Percentiles rank a stretch among this genome's conserved stretches.
These are phyloP conservation scores for Fusarium sp. DNA, from an alignment of 2,329 filamentous ascomycete genomes.

Conservation along the genomic window DNA sequence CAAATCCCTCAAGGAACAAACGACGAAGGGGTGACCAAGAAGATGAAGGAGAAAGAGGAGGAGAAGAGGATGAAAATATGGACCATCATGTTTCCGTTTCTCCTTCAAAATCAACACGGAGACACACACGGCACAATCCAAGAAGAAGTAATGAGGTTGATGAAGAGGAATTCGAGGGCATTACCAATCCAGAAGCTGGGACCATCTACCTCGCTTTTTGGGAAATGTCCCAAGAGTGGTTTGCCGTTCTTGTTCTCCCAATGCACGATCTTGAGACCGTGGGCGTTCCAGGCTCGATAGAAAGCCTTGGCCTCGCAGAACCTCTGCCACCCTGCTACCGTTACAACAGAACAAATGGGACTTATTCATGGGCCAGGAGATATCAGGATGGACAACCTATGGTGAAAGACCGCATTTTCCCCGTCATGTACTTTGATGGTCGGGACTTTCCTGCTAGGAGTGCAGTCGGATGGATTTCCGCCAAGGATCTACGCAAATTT, in stretches of 20 bases:
- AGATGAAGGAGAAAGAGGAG: not conserved
- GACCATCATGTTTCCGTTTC: not conserved
- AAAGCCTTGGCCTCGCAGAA: not conserved
- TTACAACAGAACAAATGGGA: not conserved
- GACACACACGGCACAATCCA: not conserved
- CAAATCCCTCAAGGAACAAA: not conserved
- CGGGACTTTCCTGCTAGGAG: slow-evolving; percentile 35
- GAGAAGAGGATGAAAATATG: no score
- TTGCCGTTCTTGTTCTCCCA: slow-evolving; percentile 6
- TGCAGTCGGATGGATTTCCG: slow-evolving; percentile 39
- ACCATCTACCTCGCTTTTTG: slow-evolving; percentile 4
- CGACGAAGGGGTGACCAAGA: not conserved
- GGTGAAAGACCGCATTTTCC: slow-evolving; percentile 34
- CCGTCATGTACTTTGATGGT: slow-evolving; percentile 44
- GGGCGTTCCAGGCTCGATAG: not conserved
- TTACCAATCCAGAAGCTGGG: slow-evolving; percentile 1
- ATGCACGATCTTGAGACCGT: slow-evolving; percentile 1
- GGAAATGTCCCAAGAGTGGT: slow-evolving; percentile 9
- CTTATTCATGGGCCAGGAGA: slow-evolving; percentile 19
- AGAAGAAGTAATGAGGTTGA: not conserved
- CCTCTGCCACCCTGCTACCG: slow-evolving; percentile 5
- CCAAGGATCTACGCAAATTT: slow-evolving; percentile 32
- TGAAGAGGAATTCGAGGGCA: slow-evolving; percentile 4
- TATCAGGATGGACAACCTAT: slow-evolving; percentile 24
- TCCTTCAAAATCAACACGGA: not conserved